Evolutionary conservation across 192 early-diverging fungal genomes (phyloP).

Genomic region (Backusella westeae): DNA sequence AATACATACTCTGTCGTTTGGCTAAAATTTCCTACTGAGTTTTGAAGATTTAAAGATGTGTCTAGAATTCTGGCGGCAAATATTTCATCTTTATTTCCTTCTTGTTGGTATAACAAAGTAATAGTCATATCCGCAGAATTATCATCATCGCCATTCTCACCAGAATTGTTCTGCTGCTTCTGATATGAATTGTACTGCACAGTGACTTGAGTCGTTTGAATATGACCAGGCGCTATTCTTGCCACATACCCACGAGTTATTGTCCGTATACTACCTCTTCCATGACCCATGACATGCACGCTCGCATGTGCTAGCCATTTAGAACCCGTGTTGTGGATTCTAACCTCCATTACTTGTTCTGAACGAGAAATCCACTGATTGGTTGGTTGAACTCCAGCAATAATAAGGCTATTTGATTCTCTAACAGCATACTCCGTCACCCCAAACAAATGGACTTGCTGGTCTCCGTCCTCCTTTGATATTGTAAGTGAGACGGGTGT

Average conservation of each 20-base stretch:
- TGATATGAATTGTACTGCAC: not conserved
- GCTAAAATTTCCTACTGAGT: not conserved
- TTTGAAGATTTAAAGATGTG: not conserved
- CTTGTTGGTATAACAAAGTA: not conserved
- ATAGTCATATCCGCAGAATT: not conserved
- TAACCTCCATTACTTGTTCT: not conserved
- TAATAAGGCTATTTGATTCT: not conserved
- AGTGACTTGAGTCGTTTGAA: not conserved
- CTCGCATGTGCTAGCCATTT: not conserved
- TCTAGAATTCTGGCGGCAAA: not conserved
- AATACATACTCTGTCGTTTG: not conserved
- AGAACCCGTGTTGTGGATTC: not conserved
- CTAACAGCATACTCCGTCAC: not conserved
- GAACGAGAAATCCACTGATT: not conserved
- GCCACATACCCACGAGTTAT: not conserved
- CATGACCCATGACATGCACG: not conserved
- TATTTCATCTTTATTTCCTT: not conserved
- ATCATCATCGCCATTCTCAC: not conserved
- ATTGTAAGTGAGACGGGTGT: not conserved
- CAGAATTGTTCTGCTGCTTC: not conserved
- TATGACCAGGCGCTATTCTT: conserved; percentile 4
- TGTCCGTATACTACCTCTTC: not conserved
- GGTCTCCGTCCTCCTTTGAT: not conserved
- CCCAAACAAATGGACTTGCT: not conserved
- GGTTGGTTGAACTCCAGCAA: not conserved